Conservation (phyloP, 805 yeast genomes). For the Metschnikowia cerradonensis region DNA sequence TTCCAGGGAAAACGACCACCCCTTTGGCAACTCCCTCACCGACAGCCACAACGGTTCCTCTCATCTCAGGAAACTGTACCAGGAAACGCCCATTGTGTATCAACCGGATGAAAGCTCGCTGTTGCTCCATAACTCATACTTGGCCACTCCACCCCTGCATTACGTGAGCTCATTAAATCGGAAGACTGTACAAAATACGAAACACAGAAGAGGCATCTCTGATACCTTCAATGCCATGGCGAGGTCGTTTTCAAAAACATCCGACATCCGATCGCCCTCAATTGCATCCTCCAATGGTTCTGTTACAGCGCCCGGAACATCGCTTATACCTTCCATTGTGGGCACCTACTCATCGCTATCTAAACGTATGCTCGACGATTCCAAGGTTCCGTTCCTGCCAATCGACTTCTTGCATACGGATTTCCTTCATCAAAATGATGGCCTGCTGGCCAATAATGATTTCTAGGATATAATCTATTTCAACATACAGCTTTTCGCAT, state of each 20-base stretch:
- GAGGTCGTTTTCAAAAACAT: conserved; percentile 11
- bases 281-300: conserved; percentile 9
- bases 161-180: conserved; percentile 15
- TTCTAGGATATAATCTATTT: background rate
- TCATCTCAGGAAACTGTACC: background rate
- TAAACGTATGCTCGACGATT: conserved; percentile 32
- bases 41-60: background rate
- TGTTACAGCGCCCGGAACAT: conserved; percentile 20
- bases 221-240: conserved; percentile 20
- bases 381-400: conserved; percentile 39
- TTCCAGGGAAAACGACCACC: background rate
- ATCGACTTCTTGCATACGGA: conserved; percentile 38
- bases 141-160: conserved; percentile 16
- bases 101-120: conserved; percentile 10
- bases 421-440: conserved; percentile 14
- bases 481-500: background rate
- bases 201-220: conserved; percentile 14
- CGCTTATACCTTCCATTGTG: conserved; percentile 38
- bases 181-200: background rate
- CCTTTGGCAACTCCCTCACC: background rate
- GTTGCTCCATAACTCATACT: conserved; percentile 11
- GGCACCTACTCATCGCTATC: conserved; percentile 37
- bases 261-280: conserved; percentile 11
- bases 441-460: conserved; percentile 7
- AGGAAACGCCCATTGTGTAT: background rate